Conservation (phyloP, 306 rosid genomes). For the Dryas octopetala region DNA sequence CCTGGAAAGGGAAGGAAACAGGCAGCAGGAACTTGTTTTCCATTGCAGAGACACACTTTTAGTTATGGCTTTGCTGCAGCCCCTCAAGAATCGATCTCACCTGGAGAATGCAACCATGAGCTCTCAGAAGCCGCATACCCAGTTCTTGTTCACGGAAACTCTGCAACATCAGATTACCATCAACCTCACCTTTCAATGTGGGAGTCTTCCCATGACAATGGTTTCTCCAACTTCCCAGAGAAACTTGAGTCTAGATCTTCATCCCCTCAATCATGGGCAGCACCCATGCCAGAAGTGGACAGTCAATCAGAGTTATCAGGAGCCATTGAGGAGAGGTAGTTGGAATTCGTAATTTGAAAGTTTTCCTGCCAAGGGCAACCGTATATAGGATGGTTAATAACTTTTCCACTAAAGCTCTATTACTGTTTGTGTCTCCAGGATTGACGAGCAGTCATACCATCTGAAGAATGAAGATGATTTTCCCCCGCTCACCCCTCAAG, state of each 20-base stretch:
- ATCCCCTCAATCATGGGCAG: conserved; percentile 43
- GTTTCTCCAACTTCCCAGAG: conserved; percentile 39
- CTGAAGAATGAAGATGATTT: conserved; percentile 44
- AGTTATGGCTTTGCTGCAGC: conserved; percentile 39
- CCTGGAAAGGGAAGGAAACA: conserved; percentile 56
- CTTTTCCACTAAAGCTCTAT: conserved; percentile 24
- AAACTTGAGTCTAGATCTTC: conserved; percentile 50
- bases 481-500: conserved; percentile 39
- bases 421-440: conserved; percentile 21
- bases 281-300: conserved; percentile 38
- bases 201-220: conserved; percentile 39
- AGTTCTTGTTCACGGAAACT: conserved; percentile 37
- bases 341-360: conserved; percentile 14
- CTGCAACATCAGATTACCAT: conserved; percentile 44
- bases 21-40: conserved; percentile 40
- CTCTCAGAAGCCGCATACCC: conserved; percentile 56
- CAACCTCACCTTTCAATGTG: conserved; percentile 39
- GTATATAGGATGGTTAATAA: conserved; percentile 6
- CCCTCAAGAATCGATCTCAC: conserved; percentile 38
- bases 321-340: conserved; percentile 55
- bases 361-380: not conserved
- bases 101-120: conserved; percentile 41
- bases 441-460: conserved; percentile 30
- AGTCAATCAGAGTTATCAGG: conserved; percentile 28
- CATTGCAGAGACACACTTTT: conserved; percentile 38